Percentiles rank a stretch among this genome's conserved stretches.
These are phyloP conservation scores for Hamamelis virginiana DNA, from an alignment of 164 flowering plant genomes.

Conservation along the genomic window DNA sequence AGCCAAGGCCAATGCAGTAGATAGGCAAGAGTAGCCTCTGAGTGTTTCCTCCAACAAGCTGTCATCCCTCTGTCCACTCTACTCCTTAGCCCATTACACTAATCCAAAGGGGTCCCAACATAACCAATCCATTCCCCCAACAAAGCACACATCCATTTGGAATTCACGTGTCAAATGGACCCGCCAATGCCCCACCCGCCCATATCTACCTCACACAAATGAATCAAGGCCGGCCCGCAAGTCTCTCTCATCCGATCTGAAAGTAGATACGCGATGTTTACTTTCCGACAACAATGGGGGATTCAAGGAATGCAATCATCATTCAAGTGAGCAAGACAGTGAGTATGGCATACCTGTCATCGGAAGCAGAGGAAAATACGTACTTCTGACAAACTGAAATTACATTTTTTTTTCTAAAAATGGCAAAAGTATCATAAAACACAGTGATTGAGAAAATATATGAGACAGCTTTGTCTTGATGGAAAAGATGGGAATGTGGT, in stretches of 20 bases:
- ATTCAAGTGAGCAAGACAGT: slow-evolving; percentile 9
- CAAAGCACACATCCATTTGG: slow-evolving; percentile 16
- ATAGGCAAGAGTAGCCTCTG: slow-evolving; percentile 1
- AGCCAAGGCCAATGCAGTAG: slow-evolving; percentile 9
- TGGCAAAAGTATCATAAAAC: slow-evolving; percentile 26
- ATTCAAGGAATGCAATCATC: slow-evolving; percentile 11
- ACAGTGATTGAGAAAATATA: slow-evolving; percentile 9
- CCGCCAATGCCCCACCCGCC: slow-evolving; percentile 12
- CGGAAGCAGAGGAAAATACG: slow-evolving; percentile 5
- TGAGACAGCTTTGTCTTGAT: slow-evolving; percentile 18
- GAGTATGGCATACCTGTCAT: slow-evolving; percentile 9
- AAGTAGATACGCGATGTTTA: slow-evolving; percentile 41
- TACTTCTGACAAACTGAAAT: slow-evolving; percentile 1
- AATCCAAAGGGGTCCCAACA: slow-evolving; percentile 18
- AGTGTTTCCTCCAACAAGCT: slow-evolving; percentile 15
- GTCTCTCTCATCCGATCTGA: slow-evolving; percentile 40
- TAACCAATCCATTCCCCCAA: slow-evolving; percentile 12
- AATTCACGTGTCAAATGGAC: slow-evolving; percentile 34
- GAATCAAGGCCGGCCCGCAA: slow-evolving; percentile 22
- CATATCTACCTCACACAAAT: slow-evolving; percentile 12
- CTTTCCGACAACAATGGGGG: slow-evolving; percentile 30
- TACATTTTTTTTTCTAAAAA: slow-evolving; percentile 23
- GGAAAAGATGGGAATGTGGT: slow-evolving; percentile 38
- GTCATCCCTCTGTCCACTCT: slow-evolving; percentile 14
- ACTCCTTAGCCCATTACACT: neutral